Conservation (phyloP, 2,329 filamentous ascomycete genomes). For the Penicillium sp. region DNA sequence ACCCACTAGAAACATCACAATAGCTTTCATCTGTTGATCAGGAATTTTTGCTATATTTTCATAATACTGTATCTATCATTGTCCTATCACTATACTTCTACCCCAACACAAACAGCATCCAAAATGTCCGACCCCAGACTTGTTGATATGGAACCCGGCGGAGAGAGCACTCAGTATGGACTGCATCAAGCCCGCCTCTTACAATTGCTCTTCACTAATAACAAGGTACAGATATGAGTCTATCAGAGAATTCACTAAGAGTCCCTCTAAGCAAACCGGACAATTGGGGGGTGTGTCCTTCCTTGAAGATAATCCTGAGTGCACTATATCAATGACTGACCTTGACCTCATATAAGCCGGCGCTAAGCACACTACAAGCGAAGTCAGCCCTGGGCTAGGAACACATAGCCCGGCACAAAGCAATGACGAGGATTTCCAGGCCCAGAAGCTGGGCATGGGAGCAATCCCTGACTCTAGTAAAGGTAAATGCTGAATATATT, state of each 20-base stretch:
- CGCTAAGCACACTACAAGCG: constrained; percentile 36
- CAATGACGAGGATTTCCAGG: constrained; percentile 52
- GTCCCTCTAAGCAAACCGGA: constrained; percentile 55
- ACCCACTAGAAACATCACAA: not conserved
- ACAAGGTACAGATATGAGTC: constrained; percentile 55
- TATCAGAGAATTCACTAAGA: constrained; percentile 50
- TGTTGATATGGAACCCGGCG: constrained; percentile 60
- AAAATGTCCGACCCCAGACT: constrained; percentile 53
- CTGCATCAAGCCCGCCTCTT: not conserved
- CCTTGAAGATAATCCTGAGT: not conserved
- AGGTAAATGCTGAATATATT: constrained; percentile 30
- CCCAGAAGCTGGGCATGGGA: constrained; percentile 57
- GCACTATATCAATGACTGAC: constrained; percentile 4
- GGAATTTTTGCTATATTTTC: not conserved
- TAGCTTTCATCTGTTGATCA: not conserved
- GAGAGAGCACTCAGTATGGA: constrained; percentile 58
- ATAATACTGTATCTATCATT: not conserved
- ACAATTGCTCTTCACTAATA: not conserved
- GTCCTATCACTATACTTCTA: not conserved
- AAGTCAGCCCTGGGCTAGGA: constrained; percentile 35
- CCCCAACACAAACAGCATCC: not conserved
- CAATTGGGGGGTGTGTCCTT: constrained; percentile 53
- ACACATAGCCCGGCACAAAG: constrained; percentile 46
- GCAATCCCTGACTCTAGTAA: constrained; percentile 46
- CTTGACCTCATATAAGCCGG: constrained; percentile 20